Percentiles rank a stretch among this genome's conserved stretches.
These are phyloP conservation scores for Spiraea crenata DNA, from an alignment of 331 rosid genomes.

Conservation along the genomic window DNA sequence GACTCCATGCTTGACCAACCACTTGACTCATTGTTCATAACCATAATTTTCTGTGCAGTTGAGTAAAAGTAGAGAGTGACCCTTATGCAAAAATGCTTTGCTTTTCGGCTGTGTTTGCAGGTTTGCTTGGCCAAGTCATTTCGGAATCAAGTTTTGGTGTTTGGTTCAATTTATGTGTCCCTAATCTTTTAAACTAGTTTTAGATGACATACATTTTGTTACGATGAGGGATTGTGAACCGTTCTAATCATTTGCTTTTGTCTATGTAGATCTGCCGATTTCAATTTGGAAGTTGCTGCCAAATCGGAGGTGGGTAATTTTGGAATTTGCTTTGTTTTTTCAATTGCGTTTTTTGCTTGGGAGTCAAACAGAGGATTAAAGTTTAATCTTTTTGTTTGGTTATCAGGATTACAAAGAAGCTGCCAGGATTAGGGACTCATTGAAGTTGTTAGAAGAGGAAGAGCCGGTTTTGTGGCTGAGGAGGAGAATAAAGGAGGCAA, in stretches of 20 bases:
- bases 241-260: too few relatives aligned
- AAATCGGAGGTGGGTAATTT: constrained; percentile 64
- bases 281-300: constrained; percentile 91
- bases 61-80: neutral
- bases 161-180: too few relatives aligned
- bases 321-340: neutral
- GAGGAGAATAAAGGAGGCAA: constrained; percentile 67
- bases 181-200: too few relatives aligned
- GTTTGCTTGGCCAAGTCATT: too few relatives aligned
- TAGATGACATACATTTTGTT: too few relatives aligned
- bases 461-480: constrained; percentile 78
- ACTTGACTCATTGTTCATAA: neutral
- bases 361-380: neutral
- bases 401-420: constrained; percentile 90
- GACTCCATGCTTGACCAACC: constrained; percentile 2
- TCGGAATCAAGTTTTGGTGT: too few relatives aligned
- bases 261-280: too few relatives aligned
- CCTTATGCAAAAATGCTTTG: too few relatives aligned
- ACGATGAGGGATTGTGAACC: too few relatives aligned
- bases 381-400: constrained; percentile 8
- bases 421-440: constrained; percentile 79
- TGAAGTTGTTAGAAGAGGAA: constrained; percentile 71
- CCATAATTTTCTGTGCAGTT: neutral
- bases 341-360: constrained; percentile 10
- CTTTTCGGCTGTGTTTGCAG: too few relatives aligned